phyloP scores from a whole-genome alignment of 768 basidiomycete species.

The Phaffia tasmanica region DNA sequence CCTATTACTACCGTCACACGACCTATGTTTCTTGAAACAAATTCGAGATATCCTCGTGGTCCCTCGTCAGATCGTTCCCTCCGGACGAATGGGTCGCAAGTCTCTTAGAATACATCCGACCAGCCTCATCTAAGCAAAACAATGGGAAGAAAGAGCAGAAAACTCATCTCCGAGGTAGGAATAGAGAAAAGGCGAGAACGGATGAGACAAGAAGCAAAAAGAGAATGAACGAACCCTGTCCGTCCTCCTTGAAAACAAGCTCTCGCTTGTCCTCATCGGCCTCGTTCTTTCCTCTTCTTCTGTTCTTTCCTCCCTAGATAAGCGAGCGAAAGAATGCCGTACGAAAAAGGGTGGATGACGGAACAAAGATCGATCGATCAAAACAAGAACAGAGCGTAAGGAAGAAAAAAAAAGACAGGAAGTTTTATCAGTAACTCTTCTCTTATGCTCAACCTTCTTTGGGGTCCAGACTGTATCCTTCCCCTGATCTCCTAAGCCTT shows the following conservation, averaged over 20 bases:
- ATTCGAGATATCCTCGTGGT: too few relatives aligned
- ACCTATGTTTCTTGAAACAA: too few relatives aligned
- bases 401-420: background rate
- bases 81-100: too few relatives aligned
- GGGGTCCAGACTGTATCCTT: too few relatives aligned
- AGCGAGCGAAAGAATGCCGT: background rate
- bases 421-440: background rate
- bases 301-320: slow-evolving; percentile 89
- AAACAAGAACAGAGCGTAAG: background rate
- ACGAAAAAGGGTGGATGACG: too few relatives aligned
- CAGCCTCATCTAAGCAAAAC: background rate
- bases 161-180: background rate
- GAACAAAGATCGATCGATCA: too few relatives aligned
- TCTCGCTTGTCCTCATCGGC: slow-evolving; percentile 98
- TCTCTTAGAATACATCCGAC: background rate
- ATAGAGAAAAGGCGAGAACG: background rate
- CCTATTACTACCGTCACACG: too few relatives aligned
- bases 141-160: background rate
- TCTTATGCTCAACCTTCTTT: too few relatives aligned
- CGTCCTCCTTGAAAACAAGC: slow-evolving; percentile 95
- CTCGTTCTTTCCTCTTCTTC: slow-evolving; percentile 99
- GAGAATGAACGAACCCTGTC: slow-evolving; percentile 49
- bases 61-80: background rate
- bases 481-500: too few relatives aligned
- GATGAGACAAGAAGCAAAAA: background rate